Evolutionary conservation across 2,329 filamentous ascomycete species (phyloP).

Genomic region (Fusarium circinatum): DNA sequence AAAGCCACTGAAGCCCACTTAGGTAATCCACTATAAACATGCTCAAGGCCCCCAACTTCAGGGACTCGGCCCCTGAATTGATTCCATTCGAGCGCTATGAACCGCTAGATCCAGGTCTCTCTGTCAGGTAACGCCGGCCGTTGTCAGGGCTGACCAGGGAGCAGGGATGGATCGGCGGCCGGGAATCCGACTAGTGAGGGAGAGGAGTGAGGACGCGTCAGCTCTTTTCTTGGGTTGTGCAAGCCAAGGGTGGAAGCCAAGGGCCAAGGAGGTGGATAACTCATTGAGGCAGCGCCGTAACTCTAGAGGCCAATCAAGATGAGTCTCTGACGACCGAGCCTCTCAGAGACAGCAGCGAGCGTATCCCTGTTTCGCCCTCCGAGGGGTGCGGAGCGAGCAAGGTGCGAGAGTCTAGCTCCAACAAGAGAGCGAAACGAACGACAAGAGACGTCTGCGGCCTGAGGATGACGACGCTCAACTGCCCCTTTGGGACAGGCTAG

Average conservation of each 20-base stretch:
- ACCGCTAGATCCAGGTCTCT: slow-evolving; percentile 2
- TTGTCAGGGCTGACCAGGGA: slow-evolving; percentile 38
- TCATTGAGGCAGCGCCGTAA: slow-evolving; percentile 28
- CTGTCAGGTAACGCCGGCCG: slow-evolving; percentile 29
- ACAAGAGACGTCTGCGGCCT: slow-evolving; percentile 39
- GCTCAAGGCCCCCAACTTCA: slow-evolving; percentile 32
- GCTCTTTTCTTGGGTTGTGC: slow-evolving; percentile 43
- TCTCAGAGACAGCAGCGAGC: slow-evolving; percentile 8
- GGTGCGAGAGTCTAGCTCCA: slow-evolving; percentile 3
- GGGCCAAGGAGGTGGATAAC: slow-evolving; percentile 35
- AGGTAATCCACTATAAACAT: slow-evolving; percentile 36
- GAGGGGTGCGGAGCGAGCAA: slow-evolving; percentile 18
- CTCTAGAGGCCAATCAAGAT: slow-evolving; percentile 16
- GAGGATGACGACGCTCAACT: slow-evolving; percentile 47
- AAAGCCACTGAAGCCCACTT: slow-evolving; percentile 33
- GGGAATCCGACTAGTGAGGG: slow-evolving; percentile 38
- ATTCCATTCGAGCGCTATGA: slow-evolving; percentile 15
- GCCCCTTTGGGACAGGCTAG: slow-evolving; percentile 38
- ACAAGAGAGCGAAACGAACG: slow-evolving; percentile 22
- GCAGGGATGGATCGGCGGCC: slow-evolving; percentile 33
- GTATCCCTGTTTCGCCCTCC: slow-evolving; percentile 19
- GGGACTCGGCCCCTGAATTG: slow-evolving; percentile 9
- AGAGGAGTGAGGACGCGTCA: slow-evolving; percentile 45
- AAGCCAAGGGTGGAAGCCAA: slow-evolving; percentile 37
- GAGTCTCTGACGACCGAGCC: slow-evolving; percentile 20